Conservation (phyloP, 305 asterid species). For the Fraxinus xanthoxyloides region DNA sequence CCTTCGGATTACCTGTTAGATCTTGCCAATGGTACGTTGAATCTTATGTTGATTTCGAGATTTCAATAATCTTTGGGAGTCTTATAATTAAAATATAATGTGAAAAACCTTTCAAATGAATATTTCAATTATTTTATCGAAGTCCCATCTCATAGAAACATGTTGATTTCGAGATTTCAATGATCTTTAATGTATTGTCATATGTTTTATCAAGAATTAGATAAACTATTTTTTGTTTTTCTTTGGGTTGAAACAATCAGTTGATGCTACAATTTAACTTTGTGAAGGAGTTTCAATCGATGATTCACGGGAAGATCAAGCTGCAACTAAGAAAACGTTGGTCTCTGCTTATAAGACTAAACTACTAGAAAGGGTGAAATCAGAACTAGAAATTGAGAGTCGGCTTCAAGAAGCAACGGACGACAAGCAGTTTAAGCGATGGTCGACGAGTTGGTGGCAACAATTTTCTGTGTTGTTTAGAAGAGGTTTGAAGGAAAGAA, state of each 20-base stretch:
- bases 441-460: slow-evolving; percentile 58
- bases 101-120: too few species aligned
- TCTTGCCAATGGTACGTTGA: slow-evolving; percentile 51
- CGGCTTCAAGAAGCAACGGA: slow-evolving; percentile 5
- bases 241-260: neutral
- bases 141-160: too few species aligned
- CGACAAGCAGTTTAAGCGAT: slow-evolving; percentile 25
- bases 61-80: neutral
- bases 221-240: neutral
- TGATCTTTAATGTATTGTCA: neutral
- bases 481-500: slow-evolving; percentile 55
- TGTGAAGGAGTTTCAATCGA: slow-evolving; percentile 34
- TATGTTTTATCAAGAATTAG: neutral
- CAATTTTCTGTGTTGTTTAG: slow-evolving; percentile 43
- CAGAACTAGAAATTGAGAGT: slow-evolving; percentile 4
- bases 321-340: slow-evolving; percentile 32
- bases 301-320: slow-evolving; percentile 34
- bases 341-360: slow-evolving; percentile 35
- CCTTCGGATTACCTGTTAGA: slow-evolving; percentile 65
- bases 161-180: neutral
- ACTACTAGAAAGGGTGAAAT: slow-evolving; percentile 24
- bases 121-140: too few species aligned
- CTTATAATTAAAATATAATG: neutral
- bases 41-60: neutral
- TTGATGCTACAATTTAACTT: neutral